These are phyloP conservation scores for Chlorella sp. DNA, from an alignment of 139 green algal genomes.

Conservation along the genomic window DNA sequence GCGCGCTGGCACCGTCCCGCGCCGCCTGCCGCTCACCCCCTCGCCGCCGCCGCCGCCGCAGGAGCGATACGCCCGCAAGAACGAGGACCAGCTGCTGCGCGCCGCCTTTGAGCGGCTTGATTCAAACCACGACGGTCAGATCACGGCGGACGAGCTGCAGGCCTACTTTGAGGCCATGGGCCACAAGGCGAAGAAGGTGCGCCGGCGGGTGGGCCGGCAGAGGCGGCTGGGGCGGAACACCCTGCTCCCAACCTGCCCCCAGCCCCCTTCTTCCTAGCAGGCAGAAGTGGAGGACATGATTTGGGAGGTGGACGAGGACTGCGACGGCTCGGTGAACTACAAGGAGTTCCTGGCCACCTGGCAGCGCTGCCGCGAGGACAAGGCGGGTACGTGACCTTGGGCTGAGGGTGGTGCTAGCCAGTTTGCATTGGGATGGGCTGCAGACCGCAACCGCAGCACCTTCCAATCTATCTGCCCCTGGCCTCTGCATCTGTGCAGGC, in stretches of 20 bases:
- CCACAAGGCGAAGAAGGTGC: constrained; percentile 75
- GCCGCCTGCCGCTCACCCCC: neutral
- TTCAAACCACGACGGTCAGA: constrained; percentile 77
- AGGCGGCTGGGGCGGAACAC: no score
- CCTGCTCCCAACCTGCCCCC: neutral
- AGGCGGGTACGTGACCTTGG: constrained; percentile 43
- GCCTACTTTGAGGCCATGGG: constrained; percentile 73
- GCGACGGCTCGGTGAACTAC: constrained; percentile 69
- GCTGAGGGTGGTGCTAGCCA: neutral
- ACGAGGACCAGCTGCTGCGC: constrained; percentile 82
- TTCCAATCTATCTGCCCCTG: neutral
- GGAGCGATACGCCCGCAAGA: constrained; percentile 87
- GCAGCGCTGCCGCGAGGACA: constrained; percentile 81
- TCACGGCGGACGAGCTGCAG: constrained; percentile 86
- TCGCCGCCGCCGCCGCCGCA: constrained; percentile 22
- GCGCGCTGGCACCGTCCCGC: neutral
- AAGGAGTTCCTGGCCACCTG: constrained; percentile 92
- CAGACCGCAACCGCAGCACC: neutral
- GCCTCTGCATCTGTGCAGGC: constrained; percentile 47
- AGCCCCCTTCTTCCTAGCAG: constrained; percentile 20
- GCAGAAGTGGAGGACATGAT: constrained; percentile 95
- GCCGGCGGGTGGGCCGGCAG: no score
- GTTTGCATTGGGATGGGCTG: no score
- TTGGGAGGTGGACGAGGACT: constrained; percentile 98
- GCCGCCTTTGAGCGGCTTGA: constrained; percentile 87